phyloP scores from a whole-genome alignment of 1,284 basidiomycete species.

The Apiotrichum brassicae region DNA sequence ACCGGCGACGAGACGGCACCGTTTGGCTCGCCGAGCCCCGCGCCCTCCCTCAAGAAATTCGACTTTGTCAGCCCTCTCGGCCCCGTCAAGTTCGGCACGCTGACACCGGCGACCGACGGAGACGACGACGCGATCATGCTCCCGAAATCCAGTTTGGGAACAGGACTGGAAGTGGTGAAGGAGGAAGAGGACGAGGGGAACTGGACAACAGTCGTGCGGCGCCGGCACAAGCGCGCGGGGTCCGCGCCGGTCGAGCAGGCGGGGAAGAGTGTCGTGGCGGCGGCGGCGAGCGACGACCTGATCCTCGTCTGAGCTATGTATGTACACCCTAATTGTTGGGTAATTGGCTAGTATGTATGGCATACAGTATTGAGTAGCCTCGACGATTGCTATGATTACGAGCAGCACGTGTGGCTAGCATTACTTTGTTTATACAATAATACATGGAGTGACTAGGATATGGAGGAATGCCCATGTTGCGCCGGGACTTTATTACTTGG shows the following conservation, averaged over 20 bases:
- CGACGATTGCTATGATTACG: too few species aligned
- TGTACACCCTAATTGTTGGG: background rate
- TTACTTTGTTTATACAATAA: too few species aligned
- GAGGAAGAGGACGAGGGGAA: conserved; percentile 16
- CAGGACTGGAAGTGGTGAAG: conserved; percentile 11
- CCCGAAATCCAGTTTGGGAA: background rate
- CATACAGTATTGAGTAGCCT: too few species aligned
- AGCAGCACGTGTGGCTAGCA: too few species aligned
- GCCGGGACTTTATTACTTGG: too few species aligned
- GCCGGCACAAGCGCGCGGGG: conserved; percentile 9
- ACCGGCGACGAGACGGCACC: conserved; percentile 41
- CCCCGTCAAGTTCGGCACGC: conserved; percentile 14
- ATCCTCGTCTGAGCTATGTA: background rate
- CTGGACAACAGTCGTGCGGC: conserved; percentile 11
- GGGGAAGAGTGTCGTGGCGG: background rate
- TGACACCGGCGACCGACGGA: background rate
- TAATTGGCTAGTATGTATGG: too few species aligned
- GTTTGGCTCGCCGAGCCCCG: conserved; percentile 11
- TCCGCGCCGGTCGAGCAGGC: conserved; percentile 13
- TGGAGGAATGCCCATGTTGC: too few species aligned
- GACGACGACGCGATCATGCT: conserved; percentile 13
- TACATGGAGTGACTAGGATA: too few species aligned
- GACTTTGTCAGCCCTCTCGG: conserved; percentile 41
- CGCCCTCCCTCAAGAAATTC: conserved; percentile 28
- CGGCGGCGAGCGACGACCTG: conserved; percentile 9